A percentile compares a stretch with the other conserved stretches of the same genome.
These are phyloP conservation scores for Tolypocladium amazonense DNA, from an alignment of 2,329 filamentous ascomycete genomes.

Conservation along the genomic window DNA sequence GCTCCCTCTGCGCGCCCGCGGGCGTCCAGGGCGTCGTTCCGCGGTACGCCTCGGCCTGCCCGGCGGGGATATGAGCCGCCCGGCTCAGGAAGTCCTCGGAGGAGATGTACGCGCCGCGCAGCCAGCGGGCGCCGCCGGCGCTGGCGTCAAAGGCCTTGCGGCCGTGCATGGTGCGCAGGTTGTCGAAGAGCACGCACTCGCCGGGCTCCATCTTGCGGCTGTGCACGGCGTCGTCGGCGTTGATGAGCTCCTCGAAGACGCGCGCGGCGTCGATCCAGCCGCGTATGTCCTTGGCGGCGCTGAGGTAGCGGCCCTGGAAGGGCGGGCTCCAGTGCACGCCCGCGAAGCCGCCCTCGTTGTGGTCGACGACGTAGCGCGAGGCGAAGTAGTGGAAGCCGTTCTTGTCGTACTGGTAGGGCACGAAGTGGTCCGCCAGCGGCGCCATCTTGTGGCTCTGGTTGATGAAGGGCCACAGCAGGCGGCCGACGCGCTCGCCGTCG, in stretches of 20 bases:
- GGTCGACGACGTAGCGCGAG: conserved; percentile 41
- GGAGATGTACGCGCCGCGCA: conserved; percentile 78
- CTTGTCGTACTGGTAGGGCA: conserved; percentile 63
- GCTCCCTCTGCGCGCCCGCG: conserved; percentile 10
- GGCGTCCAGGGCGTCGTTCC: conserved; percentile 13
- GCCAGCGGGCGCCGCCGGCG: conserved; percentile 58
- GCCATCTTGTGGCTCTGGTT: conserved; percentile 1
- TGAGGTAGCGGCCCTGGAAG: conserved; percentile 53
- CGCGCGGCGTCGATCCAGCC: conserved; percentile 38
- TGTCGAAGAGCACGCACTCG: conserved; percentile 91
- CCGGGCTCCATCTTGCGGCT: conserved; percentile 67
- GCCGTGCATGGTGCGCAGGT: conserved; percentile 75
- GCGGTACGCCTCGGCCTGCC: conserved; percentile 13
- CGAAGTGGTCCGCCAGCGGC: conserved; percentile 8
- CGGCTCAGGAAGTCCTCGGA: conserved; percentile 31
- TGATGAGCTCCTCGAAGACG: conserved; percentile 48
- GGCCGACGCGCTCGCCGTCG: conserved; percentile 56
- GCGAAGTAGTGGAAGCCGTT: conserved; percentile 52
- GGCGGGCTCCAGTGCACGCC: conserved; percentile 60
- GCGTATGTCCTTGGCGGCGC: conserved; percentile 10
- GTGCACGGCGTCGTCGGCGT: conserved; percentile 47
- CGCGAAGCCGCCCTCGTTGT: conserved; percentile 11
- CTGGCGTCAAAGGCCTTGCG: conserved; percentile 59
- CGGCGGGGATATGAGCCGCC: conserved; percentile 18
- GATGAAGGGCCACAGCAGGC: conserved; percentile 18